phyloP scores from a whole-genome alignment of 2,329 filamentous ascomycete species.

The Ramularia endophylla region DNA sequence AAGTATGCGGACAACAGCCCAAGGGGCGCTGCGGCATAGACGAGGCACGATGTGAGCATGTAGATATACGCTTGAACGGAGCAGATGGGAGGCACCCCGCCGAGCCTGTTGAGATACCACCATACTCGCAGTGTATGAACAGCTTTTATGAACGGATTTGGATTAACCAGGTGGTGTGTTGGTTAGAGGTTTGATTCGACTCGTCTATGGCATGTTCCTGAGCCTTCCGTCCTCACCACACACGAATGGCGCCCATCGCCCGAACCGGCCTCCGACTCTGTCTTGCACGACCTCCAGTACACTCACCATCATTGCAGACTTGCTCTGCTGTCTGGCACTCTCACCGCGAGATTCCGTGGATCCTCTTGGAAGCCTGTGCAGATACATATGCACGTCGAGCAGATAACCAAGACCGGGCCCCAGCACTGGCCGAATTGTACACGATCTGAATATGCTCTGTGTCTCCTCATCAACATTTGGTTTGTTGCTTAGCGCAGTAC shows the following conservation, averaged over 20 bases:
- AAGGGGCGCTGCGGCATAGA: constrained; percentile 9
- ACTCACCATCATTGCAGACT: constrained; percentile 22
- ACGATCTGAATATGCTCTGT: constrained; percentile 39
- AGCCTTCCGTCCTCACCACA: constrained; percentile 17
- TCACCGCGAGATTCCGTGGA: constrained; percentile 30
- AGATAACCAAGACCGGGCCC: constrained; percentile 32
- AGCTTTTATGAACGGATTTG: too few species aligned
- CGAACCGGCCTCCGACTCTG: constrained; percentile 31
- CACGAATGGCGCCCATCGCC: constrained; percentile 34
- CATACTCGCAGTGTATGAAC: neutral
- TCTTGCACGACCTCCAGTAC: constrained; percentile 42
- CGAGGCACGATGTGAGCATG: constrained; percentile 2
- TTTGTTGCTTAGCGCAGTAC: constrained; percentile 8
- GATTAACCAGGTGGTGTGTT: too few species aligned
- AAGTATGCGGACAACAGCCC: constrained; percentile 22
- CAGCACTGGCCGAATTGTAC: constrained; percentile 33
- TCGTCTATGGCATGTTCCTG: constrained; percentile 7
- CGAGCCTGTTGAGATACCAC: too few species aligned
- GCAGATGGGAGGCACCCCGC: neutral
- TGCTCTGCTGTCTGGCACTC: constrained; percentile 16
- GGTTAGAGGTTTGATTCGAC: too few species aligned
- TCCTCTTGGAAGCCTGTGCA: constrained; percentile 32
- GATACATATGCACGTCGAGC: constrained; percentile 37
- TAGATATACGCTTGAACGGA: constrained; percentile 10
- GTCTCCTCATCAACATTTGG: constrained; percentile 18